Evolutionary conservation across 1,284 basidiomycete species (phyloP), one percentile per base, ranked within the genome.

Genomic region (Sphagnurus paluster): DNA sequence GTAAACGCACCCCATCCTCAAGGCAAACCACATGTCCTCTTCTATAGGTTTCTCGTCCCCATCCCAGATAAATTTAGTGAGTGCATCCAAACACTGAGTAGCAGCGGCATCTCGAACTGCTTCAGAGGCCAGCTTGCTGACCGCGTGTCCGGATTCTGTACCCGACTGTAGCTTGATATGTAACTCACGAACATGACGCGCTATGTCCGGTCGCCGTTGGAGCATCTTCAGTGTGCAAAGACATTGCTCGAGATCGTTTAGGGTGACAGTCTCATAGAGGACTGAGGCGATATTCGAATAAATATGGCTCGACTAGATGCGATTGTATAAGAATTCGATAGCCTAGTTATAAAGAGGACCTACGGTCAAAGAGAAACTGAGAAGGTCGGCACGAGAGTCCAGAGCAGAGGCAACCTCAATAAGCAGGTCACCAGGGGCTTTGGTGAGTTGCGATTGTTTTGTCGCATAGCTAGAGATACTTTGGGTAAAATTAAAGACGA

Each of bases 1-100:
- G 17, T 7, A 46, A 17, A 67, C 77, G 57, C 60, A 87, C 86
- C 76, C 78, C 46, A 75, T 63, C 28, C 82, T 76, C 53, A 88
- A 67, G 44, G 79, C 77, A 50, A 82, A 76, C 85, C 85, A 88
- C 80, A 88, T 82, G 50, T 83, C 79, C 52, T 88, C 86, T 49
- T 78, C 69, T 28, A 73, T 76, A 2, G 84, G 76, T 25, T 79
- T 64, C 55, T 85, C 84, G 43, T 84, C 80, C 3, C 75, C 82
- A 49, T 82, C 80, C 85, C 85, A 88, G 24, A 76, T 65, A 55
- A 88, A 88, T 8, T 69, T 76, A 24, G 71, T 67, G 38, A 88
- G 69, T 16, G 81, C 82, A 44, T 87, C 85, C 33, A 88, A 63
- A 34, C 68, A 62, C 53, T 58, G 67, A 20, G 78, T 76, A 5